Base-by-base conservation (phyloP, 306 rosid genomes). In the Urtica urens region DNA sequence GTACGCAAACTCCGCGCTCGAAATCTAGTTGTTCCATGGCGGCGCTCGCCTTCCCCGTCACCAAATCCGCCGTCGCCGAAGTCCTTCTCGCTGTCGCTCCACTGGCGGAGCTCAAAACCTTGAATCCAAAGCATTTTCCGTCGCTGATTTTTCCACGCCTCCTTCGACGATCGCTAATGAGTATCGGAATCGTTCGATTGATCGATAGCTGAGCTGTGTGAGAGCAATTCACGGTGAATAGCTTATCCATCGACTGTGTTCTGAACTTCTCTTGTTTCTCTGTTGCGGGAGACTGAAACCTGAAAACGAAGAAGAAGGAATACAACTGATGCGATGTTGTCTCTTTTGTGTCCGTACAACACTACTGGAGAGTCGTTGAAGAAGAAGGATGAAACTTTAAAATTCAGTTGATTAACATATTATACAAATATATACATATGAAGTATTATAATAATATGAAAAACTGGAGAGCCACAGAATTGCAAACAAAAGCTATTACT, bases 1-100 rank as follows among this genome's bases (percentile, higher is more conserved):
- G 99, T 40, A 82, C 51, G 51, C 99, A 85, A 15, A 92, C 99
- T 20, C 99, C 99, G 7, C 99, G 99, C 74, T 92, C 99, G 65
- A 92, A 59, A 23, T 92, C 99, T 24, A 85, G 99, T 79, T 66
- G 93, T 73, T 92, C 96, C 71, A 92, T 55, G 38, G 99, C 99
- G 62, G 66, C 58, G 66, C 69, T 79, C 5, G 83, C 46, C 35
- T 72, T 80, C 23, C 57, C 55, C 61, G 23, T 2, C 34, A 53
- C 55, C 69, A 43, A 57, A 1, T 45, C 61, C 4, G 17, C 9
- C 20, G 52, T 3, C 51, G 9, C 14, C 15, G 34, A 26, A 27
- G 48, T 44, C 28, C 51, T 37, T 40, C 58, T 1, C 34, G 47
- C 54, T 67, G 35, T 57, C 2, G 44, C 59, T 4, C 12, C 23